Evolutionary conservation across 805 yeast genomes (phyloP).

Genomic region (Cyberlindnera lachancei): DNA sequence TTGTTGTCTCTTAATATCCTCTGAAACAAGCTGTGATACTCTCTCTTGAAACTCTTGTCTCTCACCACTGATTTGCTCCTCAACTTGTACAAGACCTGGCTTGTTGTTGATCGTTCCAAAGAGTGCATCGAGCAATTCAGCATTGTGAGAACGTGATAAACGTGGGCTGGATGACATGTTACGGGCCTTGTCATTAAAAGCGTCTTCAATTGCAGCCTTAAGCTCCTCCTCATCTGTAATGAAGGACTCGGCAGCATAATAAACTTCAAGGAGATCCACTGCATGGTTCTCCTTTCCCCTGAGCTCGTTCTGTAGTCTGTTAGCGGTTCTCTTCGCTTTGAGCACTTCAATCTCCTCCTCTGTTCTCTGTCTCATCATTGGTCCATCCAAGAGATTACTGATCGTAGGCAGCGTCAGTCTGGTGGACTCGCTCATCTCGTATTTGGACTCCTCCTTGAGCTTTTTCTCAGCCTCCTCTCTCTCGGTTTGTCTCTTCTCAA

Average conservation of each 20-base stretch:
- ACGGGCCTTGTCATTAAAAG: conserved; percentile 32
- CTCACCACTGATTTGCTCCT: conserved; percentile 29
- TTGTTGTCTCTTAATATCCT: too few species aligned
- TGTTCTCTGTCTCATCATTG: conserved; percentile 67
- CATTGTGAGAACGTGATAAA: conserved; percentile 1
- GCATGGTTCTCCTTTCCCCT: conserved; percentile 46
- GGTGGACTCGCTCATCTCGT: conserved; percentile 40
- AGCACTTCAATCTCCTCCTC: conserved; percentile 56
- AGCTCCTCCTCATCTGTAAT: conserved; percentile 68
- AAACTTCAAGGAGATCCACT: conserved; percentile 54
- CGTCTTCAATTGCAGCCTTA: conserved; percentile 46
- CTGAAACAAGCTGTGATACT: too few species aligned
- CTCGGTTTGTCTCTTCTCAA: conserved; percentile 23
- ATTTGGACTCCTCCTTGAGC: conserved; percentile 30
- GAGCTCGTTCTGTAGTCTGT: conserved; percentile 52
- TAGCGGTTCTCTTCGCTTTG: conserved; percentile 54
- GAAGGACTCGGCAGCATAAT: conserved; percentile 60
- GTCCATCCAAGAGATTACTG: conserved; percentile 56
- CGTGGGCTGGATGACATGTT: not conserved
- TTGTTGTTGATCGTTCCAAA: conserved; percentile 30
- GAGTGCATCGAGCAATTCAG: conserved; percentile 24
- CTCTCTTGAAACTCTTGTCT: conserved; percentile 22
- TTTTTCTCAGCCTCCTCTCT: conserved; percentile 22
- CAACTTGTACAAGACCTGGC: conserved; percentile 28
- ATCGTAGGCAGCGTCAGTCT: conserved; percentile 73